Evolutionary conservation across 2,329 filamentous ascomycete species (phyloP).

Genomic region (Verticillium tricorpus): DNA sequence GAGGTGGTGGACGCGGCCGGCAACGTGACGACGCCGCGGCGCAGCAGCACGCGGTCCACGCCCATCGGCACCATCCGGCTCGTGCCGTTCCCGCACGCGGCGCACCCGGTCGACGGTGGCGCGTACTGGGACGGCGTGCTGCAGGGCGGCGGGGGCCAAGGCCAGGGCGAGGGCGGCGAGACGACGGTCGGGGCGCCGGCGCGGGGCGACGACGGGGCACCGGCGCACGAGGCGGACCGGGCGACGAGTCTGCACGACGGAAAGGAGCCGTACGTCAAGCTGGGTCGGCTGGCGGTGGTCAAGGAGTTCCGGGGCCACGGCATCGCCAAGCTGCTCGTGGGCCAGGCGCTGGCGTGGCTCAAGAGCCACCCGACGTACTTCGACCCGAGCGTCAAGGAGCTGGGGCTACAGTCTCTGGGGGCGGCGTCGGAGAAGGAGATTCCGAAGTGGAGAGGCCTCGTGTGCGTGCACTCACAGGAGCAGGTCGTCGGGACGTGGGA

Average conservation of each 20-base stretch:
- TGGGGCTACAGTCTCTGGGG: constrained; percentile 38
- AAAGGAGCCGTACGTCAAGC: constrained; percentile 73
- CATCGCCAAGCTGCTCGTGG: constrained; percentile 62
- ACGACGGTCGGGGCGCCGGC: constrained; percentile 14
- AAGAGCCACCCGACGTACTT: constrained; percentile 53
- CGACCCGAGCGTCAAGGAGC: constrained; percentile 40
- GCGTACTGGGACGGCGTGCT: constrained; percentile 42
- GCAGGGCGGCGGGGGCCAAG: constrained; percentile 16
- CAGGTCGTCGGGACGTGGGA: constrained; percentile 61
- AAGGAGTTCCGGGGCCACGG: constrained; percentile 60
- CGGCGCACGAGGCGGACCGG: constrained; percentile 29
- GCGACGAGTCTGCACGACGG: constrained; percentile 52
- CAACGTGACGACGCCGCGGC: constrained; percentile 34
- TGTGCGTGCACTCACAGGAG: constrained; percentile 76
- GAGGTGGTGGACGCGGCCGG: constrained; percentile 40
- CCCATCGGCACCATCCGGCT: constrained; percentile 75
- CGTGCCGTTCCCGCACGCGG: constrained; percentile 72
- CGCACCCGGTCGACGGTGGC: constrained; percentile 53
- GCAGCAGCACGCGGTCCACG: constrained; percentile 36
- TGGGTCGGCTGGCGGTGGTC: constrained; percentile 72
- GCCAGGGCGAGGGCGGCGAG: constrained; percentile 8
- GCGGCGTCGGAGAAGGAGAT: constrained; percentile 20
- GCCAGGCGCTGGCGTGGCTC: constrained; percentile 65
- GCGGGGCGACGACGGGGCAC: not conserved
- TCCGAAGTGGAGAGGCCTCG: constrained; percentile 62